Base-by-base conservation (phyloP, 805 yeast species). In the Scheffersomyces coipomensis region DNA sequence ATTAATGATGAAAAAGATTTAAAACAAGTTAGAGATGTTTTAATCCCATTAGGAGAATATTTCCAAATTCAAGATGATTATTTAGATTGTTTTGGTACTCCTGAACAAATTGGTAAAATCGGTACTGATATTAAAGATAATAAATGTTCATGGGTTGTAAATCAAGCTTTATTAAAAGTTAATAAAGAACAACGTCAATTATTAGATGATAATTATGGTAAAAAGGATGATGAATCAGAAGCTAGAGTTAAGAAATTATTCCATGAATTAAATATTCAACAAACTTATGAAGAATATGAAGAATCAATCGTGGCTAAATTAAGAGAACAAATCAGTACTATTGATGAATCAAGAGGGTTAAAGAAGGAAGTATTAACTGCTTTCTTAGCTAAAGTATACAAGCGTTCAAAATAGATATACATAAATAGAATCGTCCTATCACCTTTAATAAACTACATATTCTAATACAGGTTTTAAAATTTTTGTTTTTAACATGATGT, bases 121-220 rank as follows among this genome's bases (percentile, higher is more conserved):
- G 99, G 99, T 52, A 93, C 99, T 44, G 99, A 93, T 64, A 93
- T 93, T 59, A 86, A 86, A 71, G 99, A 93, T 68, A 93, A 93
- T 79, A 93, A 93, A 68, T 93, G 99, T 68, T 86, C 97, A 32
- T 93, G 99, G 99, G 82, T 93, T 40, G 78, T 93, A 55, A 93
- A 93, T 75, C 86, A 88, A 52, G 99, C 99, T 6, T 78, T 93
- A 54, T 76, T 83, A 61, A 69, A 82, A 49, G 91, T 79, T 38
- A 74, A 78, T 19, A 79, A 88, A 30, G 93, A 82, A 47, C 97
- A 93, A 72, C 85, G 97, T 66, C 64, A 73, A 50, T 43, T 85
- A 3, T 77, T 93, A 49, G 98, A 93, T 57, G 83, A 73, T 34
- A 88, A 93, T 73, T 93, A 93, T 61, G 99, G 99, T 52, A 74